These are phyloP conservation scores for Monilinia fructigena DNA, from an alignment of 2,329 filamentous ascomycete genomes.

Conservation along the genomic window DNA sequence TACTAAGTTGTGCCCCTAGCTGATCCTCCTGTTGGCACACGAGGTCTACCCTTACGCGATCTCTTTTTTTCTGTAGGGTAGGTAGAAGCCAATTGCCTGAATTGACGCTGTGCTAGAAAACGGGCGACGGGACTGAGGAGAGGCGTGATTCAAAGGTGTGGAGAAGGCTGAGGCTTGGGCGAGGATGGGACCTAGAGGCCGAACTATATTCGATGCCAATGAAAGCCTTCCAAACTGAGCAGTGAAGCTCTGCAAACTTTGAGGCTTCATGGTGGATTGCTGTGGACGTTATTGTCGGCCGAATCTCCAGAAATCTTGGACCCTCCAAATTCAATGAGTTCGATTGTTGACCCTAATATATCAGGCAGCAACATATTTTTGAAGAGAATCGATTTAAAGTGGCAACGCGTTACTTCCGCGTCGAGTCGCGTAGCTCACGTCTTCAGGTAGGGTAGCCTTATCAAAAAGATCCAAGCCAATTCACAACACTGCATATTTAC, in stretches of 20 bases:
- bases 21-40: conserved; percentile 87
- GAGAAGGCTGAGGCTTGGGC: conserved; percentile 30
- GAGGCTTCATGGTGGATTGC: conserved; percentile 35
- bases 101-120: conserved; percentile 69
- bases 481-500: conserved; percentile 11
- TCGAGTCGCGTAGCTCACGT: conserved; percentile 18
- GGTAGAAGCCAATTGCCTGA: conserved; percentile 80
- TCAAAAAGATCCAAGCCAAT: conserved; percentile 7
- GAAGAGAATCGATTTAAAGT: conserved; percentile 18
- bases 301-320: background rate
- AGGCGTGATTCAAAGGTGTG: conserved; percentile 37
- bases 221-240: conserved; percentile 38
- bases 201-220: conserved; percentile 39
- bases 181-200: conserved; percentile 30
- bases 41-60: conserved; percentile 81
- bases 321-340: conserved; percentile 11
- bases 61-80: conserved; percentile 76
- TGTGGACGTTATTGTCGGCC: conserved; percentile 22
- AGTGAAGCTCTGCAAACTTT: conserved; percentile 34
- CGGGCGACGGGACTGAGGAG: conserved; percentile 52
- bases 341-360: conserved; percentile 1
- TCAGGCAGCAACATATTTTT: background rate
- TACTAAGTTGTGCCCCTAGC: conserved; percentile 87
- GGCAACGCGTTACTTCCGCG: conserved; percentile 21
- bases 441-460: conserved; percentile 11